Evolutionary conservation across 2,329 filamentous ascomycete genomes (phyloP), one percentile per base, ranked within the genome.

Genomic region (Penicillium decumbens): DNA sequence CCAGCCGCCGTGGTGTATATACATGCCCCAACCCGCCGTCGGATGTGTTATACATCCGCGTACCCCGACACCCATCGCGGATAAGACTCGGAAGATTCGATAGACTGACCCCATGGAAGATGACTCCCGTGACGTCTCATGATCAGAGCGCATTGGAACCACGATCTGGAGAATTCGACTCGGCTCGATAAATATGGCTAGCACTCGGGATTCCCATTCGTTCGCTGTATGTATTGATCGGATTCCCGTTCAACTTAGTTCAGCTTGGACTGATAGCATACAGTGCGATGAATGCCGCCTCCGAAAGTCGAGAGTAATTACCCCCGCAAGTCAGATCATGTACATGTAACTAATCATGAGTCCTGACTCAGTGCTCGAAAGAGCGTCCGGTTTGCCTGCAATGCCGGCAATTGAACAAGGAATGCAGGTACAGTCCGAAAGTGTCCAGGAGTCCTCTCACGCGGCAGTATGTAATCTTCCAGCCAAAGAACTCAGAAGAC

Each of bases 391-490:
- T 58, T 41, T 74, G 71, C 50, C 52, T 65, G 29, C 65, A 70
- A 59, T 73, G 71, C 53, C 62, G 61, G 49, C 70, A 72, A 47
- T 53, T 72, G 44, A 64, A 65, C 46, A 71, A 70, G 51, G 62
- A 70, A 50, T 74, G 71, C 61, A 65, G 65, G 25, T 74, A 74
- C 55, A 73, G 71, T 46, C 70, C 69, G 2, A 72, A 71, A 55
- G 56, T 71, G n/a, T 64, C 64, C 37, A 62, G 71, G 41, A 73
- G 70, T 44, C 70, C 71, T 37, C 58, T 74, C 44, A 74, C 71
- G 28, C 61, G 71, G 50, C 69, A 72, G 68, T 72, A 58, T 62
- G 33, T 37, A 68, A 62, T 41, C 41, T 20, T 13, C 13, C 10
- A 38, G 38, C 38, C 1, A 43, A n/a, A 23, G 44, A 50, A 10